phyloP scores from a whole-genome alignment of 805 yeast genomes.

The Sungouiozyma ichnusensis region DNA sequence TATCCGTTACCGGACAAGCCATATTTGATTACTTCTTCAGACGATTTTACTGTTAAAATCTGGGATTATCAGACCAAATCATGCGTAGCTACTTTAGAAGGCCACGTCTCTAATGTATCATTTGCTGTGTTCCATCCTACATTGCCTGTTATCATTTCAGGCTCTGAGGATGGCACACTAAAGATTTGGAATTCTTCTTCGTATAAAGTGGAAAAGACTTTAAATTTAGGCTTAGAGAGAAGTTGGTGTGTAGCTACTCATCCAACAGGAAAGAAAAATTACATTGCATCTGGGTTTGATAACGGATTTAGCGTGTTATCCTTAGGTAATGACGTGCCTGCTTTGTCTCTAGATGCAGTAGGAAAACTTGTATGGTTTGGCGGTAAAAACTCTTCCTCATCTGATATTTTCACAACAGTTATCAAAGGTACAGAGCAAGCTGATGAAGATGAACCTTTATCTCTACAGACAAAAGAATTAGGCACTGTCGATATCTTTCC shows the following conservation, averaged over 20 bases:
- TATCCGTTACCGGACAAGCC: conserved; percentile 98
- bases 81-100: conserved; percentile 87
- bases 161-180: conserved; percentile 92
- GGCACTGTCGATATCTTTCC: conserved; percentile 95
- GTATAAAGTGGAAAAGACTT: conserved; percentile 83
- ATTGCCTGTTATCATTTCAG: conserved; percentile 85
- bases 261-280: conserved; percentile 53
- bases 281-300: conserved; percentile 88
- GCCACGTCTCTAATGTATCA: conserved; percentile 88
- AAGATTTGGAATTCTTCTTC: conserved; percentile 94
- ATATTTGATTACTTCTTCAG: conserved; percentile 82
- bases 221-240: conserved; percentile 86
- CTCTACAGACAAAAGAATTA: conserved; percentile 75
- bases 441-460: conserved; percentile 72
- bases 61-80: conserved; percentile 98
- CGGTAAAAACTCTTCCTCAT: conserved; percentile 49
- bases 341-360: conserved; percentile 82
- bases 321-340: conserved; percentile 89
- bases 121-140: conserved; percentile 98
- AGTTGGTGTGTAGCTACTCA: conserved; percentile 89
- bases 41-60: conserved; percentile 76
- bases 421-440: conserved; percentile 58
- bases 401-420: conserved; percentile 73
- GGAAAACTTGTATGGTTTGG: conserved; percentile 84
- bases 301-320: conserved; percentile 85